Base-by-base conservation (phyloP, 352 stramenopile species). In the Thalassiosira gravida region DNA sequence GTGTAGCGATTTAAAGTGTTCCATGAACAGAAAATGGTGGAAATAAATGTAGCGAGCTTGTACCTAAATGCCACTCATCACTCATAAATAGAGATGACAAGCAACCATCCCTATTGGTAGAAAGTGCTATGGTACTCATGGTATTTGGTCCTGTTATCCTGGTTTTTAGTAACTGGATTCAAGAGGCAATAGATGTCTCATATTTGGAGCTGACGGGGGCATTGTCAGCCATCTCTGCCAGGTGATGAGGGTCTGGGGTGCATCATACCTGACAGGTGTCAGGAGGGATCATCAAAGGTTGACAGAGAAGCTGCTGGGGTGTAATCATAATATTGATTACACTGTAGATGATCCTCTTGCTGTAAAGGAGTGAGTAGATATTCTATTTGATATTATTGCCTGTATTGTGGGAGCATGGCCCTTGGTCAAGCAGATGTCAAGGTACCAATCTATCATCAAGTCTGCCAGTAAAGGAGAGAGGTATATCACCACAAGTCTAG, bases 141-240 rank as follows among this genome's bases (percentile, higher is more conserved):
- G n/a, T n/a, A n/a, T n/a, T n/a, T n/a, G n/a, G n/a, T n/a, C n/a
- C n/a, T n/a, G n/a, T n/a, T n/a, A n/a, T n/a, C n/a, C n/a, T n/a
- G n/a, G n/a, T n/a, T n/a, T n/a, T n/a, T n/a, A n/a, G n/a, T n/a
- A n/a, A n/a, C n/a, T n/a, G n/a, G n/a, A n/a, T n/a, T n/a, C n/a
- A n/a, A n/a, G n/a, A 16, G 88, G 89, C 0, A 87, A 93, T 62
- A 77, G 93, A 20, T 84, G 96, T n/a, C 63, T 96, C 5, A 88
- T 96, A 1, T 70, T 96, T 24, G 94, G 94, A 9, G 94, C 82
- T 2, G 91, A 89, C 11, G 94, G 94, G 56, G 94, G 93, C 24
- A 88, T 96, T 0, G 93, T 93, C 3, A 92, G 87, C 24, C 85
- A 95, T 50, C 63, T 93, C 6, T 77, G 94, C 49, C 94, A 97